These are phyloP conservation scores for Aspergillus taichungensis DNA, from an alignment of 495 filamentous ascomycete genomes.

Conservation along the genomic window DNA sequence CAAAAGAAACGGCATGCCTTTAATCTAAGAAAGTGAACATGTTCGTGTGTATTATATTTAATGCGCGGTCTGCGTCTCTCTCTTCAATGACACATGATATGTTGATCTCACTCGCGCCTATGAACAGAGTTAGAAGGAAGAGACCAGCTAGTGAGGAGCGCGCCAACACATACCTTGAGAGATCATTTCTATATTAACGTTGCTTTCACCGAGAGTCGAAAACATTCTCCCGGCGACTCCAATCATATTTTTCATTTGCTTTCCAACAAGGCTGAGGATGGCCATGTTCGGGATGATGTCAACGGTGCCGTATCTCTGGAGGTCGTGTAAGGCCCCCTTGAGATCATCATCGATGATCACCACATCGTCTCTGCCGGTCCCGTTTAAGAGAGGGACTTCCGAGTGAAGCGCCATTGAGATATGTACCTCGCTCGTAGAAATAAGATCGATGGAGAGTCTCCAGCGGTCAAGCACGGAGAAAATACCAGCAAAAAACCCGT, in stretches of 20 bases:
- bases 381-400: conserved; percentile 41
- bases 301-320: conserved; percentile 71
- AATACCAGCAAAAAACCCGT: conserved; percentile 86
- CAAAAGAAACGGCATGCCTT: conserved; percentile 12
- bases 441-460: conserved; percentile 79
- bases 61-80: conserved; percentile 76
- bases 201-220: conserved; percentile 75
- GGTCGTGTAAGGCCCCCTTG: conserved; percentile 56
- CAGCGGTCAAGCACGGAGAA: conserved; percentile 77
- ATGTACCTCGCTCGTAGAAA: conserved; percentile 89
- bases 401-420: conserved; percentile 92
- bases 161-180: conserved; percentile 63
- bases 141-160: conserved; percentile 12
- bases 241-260: conserved; percentile 90
- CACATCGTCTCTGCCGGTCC: conserved; percentile 51
- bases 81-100: conserved; percentile 96
- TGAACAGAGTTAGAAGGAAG: background rate
- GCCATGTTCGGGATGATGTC: conserved; percentile 81
- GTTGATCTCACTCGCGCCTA: conserved; percentile 96
- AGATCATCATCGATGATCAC: conserved; percentile 57
- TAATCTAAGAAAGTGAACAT: conserved; percentile 62
- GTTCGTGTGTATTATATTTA: conserved; percentile 91
- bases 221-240: conserved; percentile 89
- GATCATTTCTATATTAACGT: conserved; percentile 96
- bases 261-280: conserved; percentile 84